Percentiles rank a stretch among this genome's conserved stretches.
Evolutionary conservation across 768 basidiomycete species (phyloP).

Genomic region (Trametes maxima): DNA sequence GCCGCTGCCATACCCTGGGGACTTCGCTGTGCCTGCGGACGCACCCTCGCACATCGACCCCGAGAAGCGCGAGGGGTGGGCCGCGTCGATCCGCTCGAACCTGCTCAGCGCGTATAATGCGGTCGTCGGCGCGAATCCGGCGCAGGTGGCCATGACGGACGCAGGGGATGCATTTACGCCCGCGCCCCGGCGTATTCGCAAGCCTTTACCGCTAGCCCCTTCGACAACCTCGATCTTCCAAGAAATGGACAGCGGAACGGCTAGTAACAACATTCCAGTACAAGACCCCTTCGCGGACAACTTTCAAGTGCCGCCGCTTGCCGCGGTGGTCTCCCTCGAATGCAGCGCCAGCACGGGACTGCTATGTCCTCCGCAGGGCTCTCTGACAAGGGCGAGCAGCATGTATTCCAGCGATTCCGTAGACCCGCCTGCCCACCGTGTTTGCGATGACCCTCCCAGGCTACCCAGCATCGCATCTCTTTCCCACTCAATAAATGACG

Average conservation of each 20-base stretch:
- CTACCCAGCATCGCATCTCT: constrained; percentile 17
- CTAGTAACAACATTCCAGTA: neutral
- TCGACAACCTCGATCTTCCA: neutral
- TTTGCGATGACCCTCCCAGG: constrained; percentile 15
- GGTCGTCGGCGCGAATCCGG: constrained; percentile 40
- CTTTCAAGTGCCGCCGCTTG: constrained; percentile 4
- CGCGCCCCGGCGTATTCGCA: constrained; percentile 6
- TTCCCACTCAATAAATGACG: neutral
- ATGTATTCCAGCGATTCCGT: constrained; percentile 16
- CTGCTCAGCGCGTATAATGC: constrained; percentile 52
- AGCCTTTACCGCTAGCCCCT: neutral
- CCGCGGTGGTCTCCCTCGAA: neutral
- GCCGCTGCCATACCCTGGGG: constrained; percentile 36
- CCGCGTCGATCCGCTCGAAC: constrained; percentile 44
- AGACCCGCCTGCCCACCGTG: neutral
- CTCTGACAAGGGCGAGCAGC: constrained; percentile 19
- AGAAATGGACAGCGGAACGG: neutral
- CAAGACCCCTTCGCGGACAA: constrained; percentile 15
- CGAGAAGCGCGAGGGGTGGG: constrained; percentile 40
- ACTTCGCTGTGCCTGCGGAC: constrained; percentile 8
- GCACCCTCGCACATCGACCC: neutral
- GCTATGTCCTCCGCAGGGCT: neutral
- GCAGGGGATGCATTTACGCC: constrained; percentile 13
- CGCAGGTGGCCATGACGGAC: neutral
- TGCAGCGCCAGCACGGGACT: neutral